Evolutionary conservation across 768 basidiomycete genomes (phyloP), one percentile per base, ranked within the genome.

Genomic region (Leccinum fibrillosum): DNA sequence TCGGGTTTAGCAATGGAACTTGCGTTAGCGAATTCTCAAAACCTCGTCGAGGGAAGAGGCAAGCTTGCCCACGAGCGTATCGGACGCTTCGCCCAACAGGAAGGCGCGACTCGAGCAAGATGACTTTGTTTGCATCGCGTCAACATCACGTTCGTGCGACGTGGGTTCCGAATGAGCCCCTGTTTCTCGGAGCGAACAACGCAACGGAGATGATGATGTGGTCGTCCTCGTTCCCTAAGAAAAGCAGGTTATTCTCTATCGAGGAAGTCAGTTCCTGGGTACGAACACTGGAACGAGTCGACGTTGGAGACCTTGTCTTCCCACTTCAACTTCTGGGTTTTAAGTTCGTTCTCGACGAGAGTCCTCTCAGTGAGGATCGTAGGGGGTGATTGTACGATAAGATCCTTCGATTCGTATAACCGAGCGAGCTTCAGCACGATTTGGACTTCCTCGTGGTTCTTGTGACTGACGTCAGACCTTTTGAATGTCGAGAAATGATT

Each of bases 131-230:
- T 86, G 76, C 86, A 91, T 26, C 90, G 82, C 32, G 86, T 88
- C 32, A 93, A 78, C 90, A 93, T 91, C 50, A 93, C 91, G 81
- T 93, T 93, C 49, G 86, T 89, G 4, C 91, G 80, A 10, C 86
- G 79, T 6, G 78, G 56, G 62, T 83, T 85, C 13, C 67, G 73
- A n/a, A 93, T 74, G 63, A 94, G 93, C 12, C 92, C 91, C n/a
- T 82, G 70, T n/a, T 70, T 74, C 5, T 71, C 61, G 1, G 88
- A 78, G 21, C 89, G 79, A 12, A 90, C 88, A 5, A 89, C 63
- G 7, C 89, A 6, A 89, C 63, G 7, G 90, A 90, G 32, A 92
- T 74, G 53, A 92, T 80, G 54, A 92, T 84, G 45, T 81, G 79
- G 52, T 92, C 85, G 54, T 86, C 86, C 67, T 93, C 91, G 76